Evolutionary conservation across 2,329 filamentous ascomycete species (phyloP).

Genomic region (Coniella lustricola): DNA sequence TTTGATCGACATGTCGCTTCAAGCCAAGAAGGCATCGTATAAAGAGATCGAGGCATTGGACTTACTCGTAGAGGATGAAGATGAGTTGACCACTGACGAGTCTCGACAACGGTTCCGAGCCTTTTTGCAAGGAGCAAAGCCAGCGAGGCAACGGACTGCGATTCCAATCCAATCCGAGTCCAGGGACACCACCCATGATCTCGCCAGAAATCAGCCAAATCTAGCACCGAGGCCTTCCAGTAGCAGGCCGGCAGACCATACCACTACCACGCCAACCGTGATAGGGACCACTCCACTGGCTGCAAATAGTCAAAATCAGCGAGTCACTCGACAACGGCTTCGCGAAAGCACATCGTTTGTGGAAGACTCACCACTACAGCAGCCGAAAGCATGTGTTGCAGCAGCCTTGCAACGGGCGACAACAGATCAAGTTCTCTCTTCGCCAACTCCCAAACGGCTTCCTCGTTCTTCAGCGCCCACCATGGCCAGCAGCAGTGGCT

Average conservation of each 20-base stretch:
- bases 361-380: slow-evolving; percentile 26
- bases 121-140: slow-evolving; percentile 18
- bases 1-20: slow-evolving; percentile 19
- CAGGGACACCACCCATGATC: not conserved
- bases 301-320: not conserved
- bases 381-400: slow-evolving; percentile 16
- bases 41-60: slow-evolving; percentile 29
- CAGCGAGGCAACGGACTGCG: not conserved
- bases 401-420: slow-evolving; percentile 22
- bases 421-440: slow-evolving; percentile 25
- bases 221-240: not conserved
- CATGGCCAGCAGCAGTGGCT: slow-evolving; percentile 20
- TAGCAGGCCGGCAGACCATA: not conserved
- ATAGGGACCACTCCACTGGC: slow-evolving; percentile 9
- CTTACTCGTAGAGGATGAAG: slow-evolving; percentile 20
- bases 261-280: slow-evolving; percentile 6
- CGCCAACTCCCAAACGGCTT: slow-evolving; percentile 9
- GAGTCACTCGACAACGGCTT: slow-evolving; percentile 4
- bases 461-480: slow-evolving; percentile 18
- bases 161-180: not conserved
- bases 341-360: slow-evolving; percentile 21
- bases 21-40: slow-evolving; percentile 42
- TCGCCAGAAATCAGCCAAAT: not conserved
- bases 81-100: slow-evolving; percentile 25
- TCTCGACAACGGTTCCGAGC: slow-evolving; percentile 26